Evolutionary conservation across 345 rosid genomes (phyloP).

Genomic region (Lepidium didymum): DNA sequence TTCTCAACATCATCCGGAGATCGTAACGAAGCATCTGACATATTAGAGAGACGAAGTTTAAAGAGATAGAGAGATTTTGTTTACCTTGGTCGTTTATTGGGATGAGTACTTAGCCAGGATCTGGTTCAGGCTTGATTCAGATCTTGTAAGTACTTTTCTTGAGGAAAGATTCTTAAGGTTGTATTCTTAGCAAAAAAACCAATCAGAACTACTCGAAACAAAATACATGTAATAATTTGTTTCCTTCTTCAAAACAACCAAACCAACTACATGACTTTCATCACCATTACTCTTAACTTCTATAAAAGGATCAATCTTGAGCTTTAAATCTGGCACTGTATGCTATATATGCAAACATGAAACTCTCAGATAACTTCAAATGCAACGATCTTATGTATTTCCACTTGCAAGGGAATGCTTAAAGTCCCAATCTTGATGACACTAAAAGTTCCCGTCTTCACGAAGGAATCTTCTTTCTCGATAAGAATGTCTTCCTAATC

Average conservation of each 20-base stretch:
- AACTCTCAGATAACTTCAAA: slow-evolving; percentile 57
- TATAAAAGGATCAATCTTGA: slow-evolving; percentile 37
- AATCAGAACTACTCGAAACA: neutral
- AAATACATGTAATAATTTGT: slow-evolving; percentile 2
- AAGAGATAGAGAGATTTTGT: neutral
- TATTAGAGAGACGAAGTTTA: slow-evolving; percentile 10
- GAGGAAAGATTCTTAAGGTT: neutral
- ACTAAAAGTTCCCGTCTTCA: slow-evolving; percentile 60
- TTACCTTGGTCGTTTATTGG: slow-evolving; percentile 7
- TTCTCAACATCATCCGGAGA: slow-evolving; percentile 26
- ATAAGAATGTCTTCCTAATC: slow-evolving; percentile 61
- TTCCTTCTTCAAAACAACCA: neutral
- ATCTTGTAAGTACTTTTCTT: slow-evolving; percentile 31
- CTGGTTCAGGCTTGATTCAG: slow-evolving; percentile 11
- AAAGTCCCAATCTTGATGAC: slow-evolving; percentile 59
- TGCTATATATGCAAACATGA: slow-evolving; percentile 60
- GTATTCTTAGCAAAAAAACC: neutral
- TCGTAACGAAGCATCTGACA: neutral
- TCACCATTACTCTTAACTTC: neutral
- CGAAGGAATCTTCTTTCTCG: slow-evolving; percentile 63
- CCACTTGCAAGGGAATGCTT: slow-evolving; percentile 60
- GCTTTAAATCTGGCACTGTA: slow-evolving; percentile 47
- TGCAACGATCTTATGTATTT: slow-evolving; percentile 54
- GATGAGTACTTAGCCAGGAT: slow-evolving; percentile 34
- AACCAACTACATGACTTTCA: neutral